Conservation (phyloP, 2,329 filamentous ascomycete species). For the Botrytis tulipae region DNA sequence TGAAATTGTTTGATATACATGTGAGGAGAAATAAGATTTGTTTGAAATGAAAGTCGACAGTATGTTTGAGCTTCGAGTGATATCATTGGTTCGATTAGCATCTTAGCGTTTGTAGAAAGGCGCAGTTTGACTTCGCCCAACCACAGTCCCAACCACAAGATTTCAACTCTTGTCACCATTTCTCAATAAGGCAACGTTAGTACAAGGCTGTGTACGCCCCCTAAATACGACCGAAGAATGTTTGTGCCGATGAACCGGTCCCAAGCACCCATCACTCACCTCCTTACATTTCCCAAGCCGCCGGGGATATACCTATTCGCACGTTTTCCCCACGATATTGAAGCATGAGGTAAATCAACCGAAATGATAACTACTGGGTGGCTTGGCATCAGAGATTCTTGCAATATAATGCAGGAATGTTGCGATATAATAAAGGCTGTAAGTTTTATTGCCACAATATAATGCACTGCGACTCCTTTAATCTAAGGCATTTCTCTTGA, state of each 20-base stretch:
- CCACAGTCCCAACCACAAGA: background rate
- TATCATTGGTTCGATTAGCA: background rate
- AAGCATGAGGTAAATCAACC: background rate
- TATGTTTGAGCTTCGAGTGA: background rate
- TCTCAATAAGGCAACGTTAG: background rate
- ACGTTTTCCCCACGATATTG: slow-evolving; percentile 6
- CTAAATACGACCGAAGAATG: background rate
- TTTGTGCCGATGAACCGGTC: background rate
- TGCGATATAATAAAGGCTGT: background rate
- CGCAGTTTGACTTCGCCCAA: slow-evolving; percentile 13
- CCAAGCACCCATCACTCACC: too few species aligned
- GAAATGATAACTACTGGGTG: background rate
- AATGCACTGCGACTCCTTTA: background rate
- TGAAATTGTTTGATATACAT: background rate
- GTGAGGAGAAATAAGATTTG: background rate
- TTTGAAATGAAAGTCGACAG: background rate
- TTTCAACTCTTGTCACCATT: background rate
- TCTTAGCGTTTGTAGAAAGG: background rate
- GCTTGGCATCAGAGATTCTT: background rate
- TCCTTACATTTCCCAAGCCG: background rate
- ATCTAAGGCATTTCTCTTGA: slow-evolving; percentile 3
- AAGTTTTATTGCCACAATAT: background rate
- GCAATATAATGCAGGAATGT: background rate
- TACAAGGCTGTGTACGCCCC: background rate
- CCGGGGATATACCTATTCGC: background rate